Conservation (phyloP, 192 early-diverging fungal species). For the Mortierella claussenii region DNA sequence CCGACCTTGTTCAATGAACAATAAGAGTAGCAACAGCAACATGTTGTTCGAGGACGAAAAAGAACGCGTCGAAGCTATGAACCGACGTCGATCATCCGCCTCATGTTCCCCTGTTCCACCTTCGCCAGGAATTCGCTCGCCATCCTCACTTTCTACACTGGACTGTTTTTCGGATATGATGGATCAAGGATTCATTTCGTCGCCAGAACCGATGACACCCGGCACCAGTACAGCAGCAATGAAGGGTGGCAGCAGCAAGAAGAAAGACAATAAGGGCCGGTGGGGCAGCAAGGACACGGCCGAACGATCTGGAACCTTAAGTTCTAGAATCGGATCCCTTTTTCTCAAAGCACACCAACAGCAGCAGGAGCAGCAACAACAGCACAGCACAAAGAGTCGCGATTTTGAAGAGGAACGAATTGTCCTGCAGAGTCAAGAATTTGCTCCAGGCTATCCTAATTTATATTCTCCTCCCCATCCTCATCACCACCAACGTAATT, state of each 20-base stretch:
- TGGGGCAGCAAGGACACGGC: background rate
- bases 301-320: background rate
- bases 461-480: too few species aligned
- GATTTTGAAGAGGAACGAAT: background rate
- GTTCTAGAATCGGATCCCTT: conserved; percentile 24
- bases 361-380: background rate
- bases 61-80: background rate
- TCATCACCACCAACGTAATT: background rate
- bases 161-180: background rate
- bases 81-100: background rate
- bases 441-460: too few species aligned
- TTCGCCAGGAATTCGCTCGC: conserved; percentile 5
- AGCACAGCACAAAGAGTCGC: background rate
- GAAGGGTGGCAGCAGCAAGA: background rate
- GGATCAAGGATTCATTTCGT: background rate
- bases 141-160: background rate
- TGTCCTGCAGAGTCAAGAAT: background rate
- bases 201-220: conserved; percentile 4
- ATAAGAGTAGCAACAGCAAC: too few species aligned
- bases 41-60: background rate
- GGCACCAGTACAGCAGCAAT: background rate
- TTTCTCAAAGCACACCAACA: background rate
- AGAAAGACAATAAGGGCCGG: background rate
- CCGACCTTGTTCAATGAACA: too few species aligned
- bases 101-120: background rate